Conservation (phyloP, 495 filamentous ascomycete species). For the Xeromyces bisporus region DNA sequence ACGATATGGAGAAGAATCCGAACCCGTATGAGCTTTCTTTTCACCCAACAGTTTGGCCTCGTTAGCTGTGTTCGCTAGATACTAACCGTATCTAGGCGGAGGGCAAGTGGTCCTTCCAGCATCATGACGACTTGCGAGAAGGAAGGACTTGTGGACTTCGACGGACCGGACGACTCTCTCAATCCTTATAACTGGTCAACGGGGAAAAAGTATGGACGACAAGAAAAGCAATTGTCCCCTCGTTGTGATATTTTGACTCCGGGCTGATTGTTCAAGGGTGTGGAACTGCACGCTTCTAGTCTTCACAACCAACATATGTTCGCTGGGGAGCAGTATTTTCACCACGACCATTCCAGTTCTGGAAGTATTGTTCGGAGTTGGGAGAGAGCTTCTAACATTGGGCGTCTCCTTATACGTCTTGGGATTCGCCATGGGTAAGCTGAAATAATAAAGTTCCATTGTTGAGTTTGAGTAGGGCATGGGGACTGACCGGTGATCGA, state of each 20-base stretch:
- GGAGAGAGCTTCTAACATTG: constrained; percentile 7
- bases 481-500: no score
- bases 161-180: neutral
- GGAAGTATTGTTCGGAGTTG: constrained; percentile 4
- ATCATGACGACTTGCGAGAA: no score
- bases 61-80: no score
- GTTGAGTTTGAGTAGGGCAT: no score
- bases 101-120: no score
- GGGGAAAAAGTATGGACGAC: neutral
- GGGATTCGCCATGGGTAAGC: no score
- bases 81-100: no score
- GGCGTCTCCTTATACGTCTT: constrained; percentile 11
- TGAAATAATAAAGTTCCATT: no score
- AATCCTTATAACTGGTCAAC: neutral
- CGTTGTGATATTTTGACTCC: constrained; percentile 3
- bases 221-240: neutral
- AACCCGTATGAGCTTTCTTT: no score
- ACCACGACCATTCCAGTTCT: constrained; percentile 6
- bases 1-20: no score
- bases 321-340: constrained; percentile 10
- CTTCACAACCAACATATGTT: constrained; percentile 8
- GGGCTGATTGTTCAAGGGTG: constrained; percentile 2
- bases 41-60: no score
- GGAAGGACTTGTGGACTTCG: constrained; percentile 39
- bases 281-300: constrained; percentile 4